Conservation (phyloP, 1,284 basidiomycete species). For the Malassezia arunalokei region DNA sequence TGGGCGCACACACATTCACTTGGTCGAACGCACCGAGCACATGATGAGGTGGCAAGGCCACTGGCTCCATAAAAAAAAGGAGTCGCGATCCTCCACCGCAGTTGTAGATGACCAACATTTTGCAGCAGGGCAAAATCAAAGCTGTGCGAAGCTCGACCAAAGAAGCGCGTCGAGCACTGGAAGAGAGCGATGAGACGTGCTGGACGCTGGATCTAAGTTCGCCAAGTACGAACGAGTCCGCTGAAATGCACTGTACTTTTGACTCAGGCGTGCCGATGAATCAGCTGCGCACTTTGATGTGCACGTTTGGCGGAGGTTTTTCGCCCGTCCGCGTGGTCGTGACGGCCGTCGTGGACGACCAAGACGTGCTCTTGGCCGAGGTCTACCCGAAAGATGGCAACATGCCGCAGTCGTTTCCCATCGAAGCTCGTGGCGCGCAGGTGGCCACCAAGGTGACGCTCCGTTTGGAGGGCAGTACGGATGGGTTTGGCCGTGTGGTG, state of each 20-base stretch:
- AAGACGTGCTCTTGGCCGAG: neutral
- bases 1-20: conserved; percentile 48
- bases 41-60: conserved; percentile 22
- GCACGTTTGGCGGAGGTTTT: conserved; percentile 16
- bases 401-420: conserved; percentile 3
- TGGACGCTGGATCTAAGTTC: conserved; percentile 12
- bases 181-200: conserved; percentile 8
- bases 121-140: conserved; percentile 4
- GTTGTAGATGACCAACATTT: neutral
- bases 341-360: neutral
- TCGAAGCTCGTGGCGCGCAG: neutral
- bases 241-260: neutral
- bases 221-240: neutral
- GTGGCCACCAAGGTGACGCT: neutral
- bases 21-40: conserved; percentile 25
- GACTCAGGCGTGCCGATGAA: neutral
- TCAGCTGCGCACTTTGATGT: neutral
- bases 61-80: conserved; percentile 32
- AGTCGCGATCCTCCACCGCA: neutral
- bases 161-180: conserved; percentile 3
- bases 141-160: conserved; percentile 7
- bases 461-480: conserved; percentile 14
- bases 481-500: conserved; percentile 11
- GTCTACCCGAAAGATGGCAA: conserved; percentile 12
- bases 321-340: conserved; percentile 1